phyloP scores from a whole-genome alignment of 2,329 filamentous ascomycete genomes.

The Lojkania enalia region DNA sequence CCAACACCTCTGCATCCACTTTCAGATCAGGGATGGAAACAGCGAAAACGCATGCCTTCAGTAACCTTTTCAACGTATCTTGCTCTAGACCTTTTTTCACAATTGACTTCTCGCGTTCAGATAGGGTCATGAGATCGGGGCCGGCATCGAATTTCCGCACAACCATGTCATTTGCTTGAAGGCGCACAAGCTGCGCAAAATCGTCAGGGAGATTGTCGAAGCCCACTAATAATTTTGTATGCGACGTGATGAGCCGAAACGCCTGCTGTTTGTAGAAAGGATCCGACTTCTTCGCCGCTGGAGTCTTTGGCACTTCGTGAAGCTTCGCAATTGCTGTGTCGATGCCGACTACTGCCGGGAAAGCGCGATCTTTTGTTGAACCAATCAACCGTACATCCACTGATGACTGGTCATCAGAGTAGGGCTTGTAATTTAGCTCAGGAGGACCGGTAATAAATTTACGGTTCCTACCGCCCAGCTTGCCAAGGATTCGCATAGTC shows the following conservation, averaged over 20 bases:
- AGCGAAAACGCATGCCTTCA: slow-evolving; percentile 87
- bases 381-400: slow-evolving; percentile 89
- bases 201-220: slow-evolving; percentile 88
- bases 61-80: slow-evolving; percentile 75
- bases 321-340: slow-evolving; percentile 88
- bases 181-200: slow-evolving; percentile 77
- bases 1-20: slow-evolving; percentile 72
- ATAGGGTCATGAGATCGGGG: slow-evolving; percentile 70
- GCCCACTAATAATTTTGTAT: slow-evolving; percentile 88
- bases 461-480: slow-evolving; percentile 90
- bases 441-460: slow-evolving; percentile 93
- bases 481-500: slow-evolving; percentile 94
- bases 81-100: slow-evolving; percentile 87
- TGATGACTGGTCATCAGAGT: slow-evolving; percentile 83
- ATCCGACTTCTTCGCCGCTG: slow-evolving; percentile 68
- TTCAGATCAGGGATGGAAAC: slow-evolving; percentile 81
- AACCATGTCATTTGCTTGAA: slow-evolving; percentile 86
- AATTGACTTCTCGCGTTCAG: slow-evolving; percentile 80
- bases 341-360: slow-evolving; percentile 83
- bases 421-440: slow-evolving; percentile 79
- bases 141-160: slow-evolving; percentile 72
- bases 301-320: slow-evolving; percentile 72
- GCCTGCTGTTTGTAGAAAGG: slow-evolving; percentile 92
- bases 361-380: slow-evolving; percentile 83
- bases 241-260: slow-evolving; percentile 81